Evolutionary conservation across 2,329 filamentous ascomycete species (phyloP), one percentile per base, ranked within the genome.

Genomic region (Fusarium staphyleae): DNA sequence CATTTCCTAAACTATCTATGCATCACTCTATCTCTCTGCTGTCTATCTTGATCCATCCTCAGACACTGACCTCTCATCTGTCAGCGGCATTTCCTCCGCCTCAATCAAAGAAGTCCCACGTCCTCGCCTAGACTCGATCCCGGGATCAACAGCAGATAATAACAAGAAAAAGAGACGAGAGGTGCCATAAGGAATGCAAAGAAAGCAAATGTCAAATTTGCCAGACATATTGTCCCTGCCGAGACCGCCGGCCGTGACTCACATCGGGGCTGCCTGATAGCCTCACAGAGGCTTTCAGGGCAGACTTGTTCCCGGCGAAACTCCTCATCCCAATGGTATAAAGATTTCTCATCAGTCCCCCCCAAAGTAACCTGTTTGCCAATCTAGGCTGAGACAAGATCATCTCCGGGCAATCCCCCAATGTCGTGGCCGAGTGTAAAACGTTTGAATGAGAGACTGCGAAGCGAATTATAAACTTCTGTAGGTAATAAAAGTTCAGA

Each of bases 401-500:
- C 55, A 66, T 65, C 55, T 62, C 60, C 55, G 55, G 65, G 65
- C 45, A 48, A 42, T 52, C 56, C 55, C 62, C 58, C 42, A 62
- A 69, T 63, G 63, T 71, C 67, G 57, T 71, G 61, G 70, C 57
- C 52, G 66, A 60, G 59, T 61, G 61, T 63, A 59, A 68, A 70
- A 58, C 52, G 62, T 66, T 52, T 74, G 46, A 75, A 74, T 54
- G 74, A 75, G 57, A 72, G 74, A 75, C 71, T 65, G 55, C 63
- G 72, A 75, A 75, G 60, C 60, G 71, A 73, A 75, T 74, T 73
- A 74, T 72, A 69, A 71, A 67, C 66, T 69, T 66, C 62, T 62
- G 46, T 63, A 63, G 50, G 57, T 64, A 59, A 55, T 62, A 60
- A 67, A 54, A 51, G 57, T 46, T 59, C 39, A 51, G 47, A 41